phyloP scores from a whole-genome alignment of 2,329 filamentous ascomycete genomes.

The Xylaria sp. region DNA sequence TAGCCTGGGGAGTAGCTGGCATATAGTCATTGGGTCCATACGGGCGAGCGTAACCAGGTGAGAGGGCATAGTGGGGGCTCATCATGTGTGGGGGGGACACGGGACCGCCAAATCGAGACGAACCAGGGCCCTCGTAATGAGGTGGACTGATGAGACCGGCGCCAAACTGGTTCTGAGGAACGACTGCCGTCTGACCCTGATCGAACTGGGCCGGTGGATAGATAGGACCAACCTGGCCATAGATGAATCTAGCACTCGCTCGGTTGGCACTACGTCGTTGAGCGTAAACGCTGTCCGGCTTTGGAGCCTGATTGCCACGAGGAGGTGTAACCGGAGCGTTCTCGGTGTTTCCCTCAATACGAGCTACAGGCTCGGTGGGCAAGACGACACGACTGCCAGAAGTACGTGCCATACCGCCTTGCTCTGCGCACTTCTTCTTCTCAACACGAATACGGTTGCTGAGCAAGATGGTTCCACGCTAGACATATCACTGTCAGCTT shows the following conservation, averaged over 20 bases:
- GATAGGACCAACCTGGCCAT: too few relatives aligned
- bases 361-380: too few relatives aligned
- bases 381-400: neutral
- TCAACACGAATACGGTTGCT: constrained; percentile 36
- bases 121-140: too few relatives aligned
- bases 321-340: constrained; percentile 12
- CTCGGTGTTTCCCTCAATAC: neutral
- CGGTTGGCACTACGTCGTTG: too few relatives aligned
- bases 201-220: too few relatives aligned
- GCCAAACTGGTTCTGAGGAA: too few relatives aligned
- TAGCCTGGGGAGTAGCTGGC: constrained; percentile 16
- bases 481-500: constrained; percentile 8
- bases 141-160: too few relatives aligned
- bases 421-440: constrained; percentile 30
- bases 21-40: constrained; percentile 10
- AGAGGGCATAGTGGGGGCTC: constrained; percentile 17
- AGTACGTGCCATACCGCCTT: constrained; percentile 8
- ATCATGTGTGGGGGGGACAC: neutral
- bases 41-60: constrained; percentile 7
- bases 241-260: too few relatives aligned
- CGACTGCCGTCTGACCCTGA: too few relatives aligned
- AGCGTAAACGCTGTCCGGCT: too few relatives aligned
- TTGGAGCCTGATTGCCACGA: constrained; percentile 1
- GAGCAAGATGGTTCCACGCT: constrained; percentile 34
- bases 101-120: too few relatives aligned